A percentile compares a stretch with the other conserved stretches of the same genome.
These are phyloP conservation scores for Euphorbia pulcherrima DNA, from an alignment of 345 rosid genomes.

Conservation along the genomic window DNA sequence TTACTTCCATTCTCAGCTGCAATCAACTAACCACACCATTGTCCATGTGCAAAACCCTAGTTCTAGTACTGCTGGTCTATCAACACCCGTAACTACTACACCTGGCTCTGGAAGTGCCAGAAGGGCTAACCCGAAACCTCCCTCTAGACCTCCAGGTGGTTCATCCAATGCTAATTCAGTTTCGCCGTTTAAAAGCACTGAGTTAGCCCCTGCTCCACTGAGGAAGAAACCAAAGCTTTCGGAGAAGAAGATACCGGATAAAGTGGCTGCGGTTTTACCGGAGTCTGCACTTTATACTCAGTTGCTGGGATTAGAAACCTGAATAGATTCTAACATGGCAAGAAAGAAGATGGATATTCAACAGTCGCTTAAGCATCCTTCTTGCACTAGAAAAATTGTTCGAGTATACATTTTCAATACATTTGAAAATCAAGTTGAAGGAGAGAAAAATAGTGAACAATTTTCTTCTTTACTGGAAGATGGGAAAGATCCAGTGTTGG, in stretches of 20 bases:
- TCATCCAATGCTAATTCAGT: constrained; percentile 30
- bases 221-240: constrained; percentile 46
- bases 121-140: constrained; percentile 43
- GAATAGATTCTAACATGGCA: constrained; percentile 43
- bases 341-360: constrained; percentile 49
- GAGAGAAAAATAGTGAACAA: constrained; percentile 25
- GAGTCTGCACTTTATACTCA: constrained; percentile 49
- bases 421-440: constrained; percentile 37
- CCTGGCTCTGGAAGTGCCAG: constrained; percentile 42
- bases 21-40: constrained; percentile 20
- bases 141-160: constrained; percentile 42
- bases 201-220: constrained; percentile 44
- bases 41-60: constrained; percentile 30
- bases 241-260: constrained; percentile 49
- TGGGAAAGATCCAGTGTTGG: constrained; percentile 49
- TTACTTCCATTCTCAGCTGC: constrained; percentile 25
- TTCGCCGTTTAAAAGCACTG: constrained; percentile 50
- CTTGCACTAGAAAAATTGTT: constrained; percentile 42
- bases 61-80: constrained; percentile 25
- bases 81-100: constrained; percentile 33
- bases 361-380: constrained; percentile 45
- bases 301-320: constrained; percentile 53
- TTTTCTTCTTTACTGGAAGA: constrained; percentile 53
- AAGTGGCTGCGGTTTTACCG: constrained; percentile 45
- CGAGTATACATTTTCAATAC: constrained; percentile 51